Evolutionary conservation across 805 yeast genomes (phyloP).

Genomic region (Cyberlindnera maclurae): DNA sequence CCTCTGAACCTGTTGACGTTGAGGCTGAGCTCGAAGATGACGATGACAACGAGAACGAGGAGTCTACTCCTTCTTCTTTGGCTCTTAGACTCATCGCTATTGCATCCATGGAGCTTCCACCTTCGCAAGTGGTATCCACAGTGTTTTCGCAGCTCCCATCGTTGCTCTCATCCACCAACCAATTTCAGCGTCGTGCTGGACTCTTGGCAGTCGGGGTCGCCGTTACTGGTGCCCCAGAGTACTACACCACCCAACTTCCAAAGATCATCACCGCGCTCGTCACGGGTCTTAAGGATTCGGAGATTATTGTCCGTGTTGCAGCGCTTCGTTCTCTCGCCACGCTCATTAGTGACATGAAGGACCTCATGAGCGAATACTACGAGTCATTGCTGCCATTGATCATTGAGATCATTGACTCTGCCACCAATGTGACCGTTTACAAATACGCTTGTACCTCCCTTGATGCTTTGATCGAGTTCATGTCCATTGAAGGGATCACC

Average conservation of each 20-base stretch:
- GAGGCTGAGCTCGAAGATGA: constrained; percentile 69
- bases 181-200: constrained; percentile 81
- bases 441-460: constrained; percentile 86
- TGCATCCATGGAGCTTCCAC: constrained; percentile 81
- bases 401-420: constrained; percentile 79
- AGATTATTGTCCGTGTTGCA: constrained; percentile 72
- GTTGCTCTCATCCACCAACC: constrained; percentile 54
- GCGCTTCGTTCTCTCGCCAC: constrained; percentile 77
- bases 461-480: constrained; percentile 87
- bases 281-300: constrained; percentile 69
- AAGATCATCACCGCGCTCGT: constrained; percentile 68
- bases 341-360: constrained; percentile 79
- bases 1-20: constrained; percentile 77
- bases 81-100: constrained; percentile 76
- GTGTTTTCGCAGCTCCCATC: constrained; percentile 57
- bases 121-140: constrained; percentile 83
- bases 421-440: constrained; percentile 76
- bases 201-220: constrained; percentile 75
- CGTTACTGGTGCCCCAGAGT: constrained; percentile 93
- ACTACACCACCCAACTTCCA: constrained; percentile 64
- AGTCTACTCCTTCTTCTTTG: constrained; percentile 67
- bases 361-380: constrained; percentile 76
- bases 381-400: constrained; percentile 78
- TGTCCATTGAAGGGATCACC: constrained; percentile 79
- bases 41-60: constrained; percentile 90